These are phyloP conservation scores for Apiospora hydei DNA, from an alignment of 2,329 filamentous ascomycete genomes.

Conservation along the genomic window DNA sequence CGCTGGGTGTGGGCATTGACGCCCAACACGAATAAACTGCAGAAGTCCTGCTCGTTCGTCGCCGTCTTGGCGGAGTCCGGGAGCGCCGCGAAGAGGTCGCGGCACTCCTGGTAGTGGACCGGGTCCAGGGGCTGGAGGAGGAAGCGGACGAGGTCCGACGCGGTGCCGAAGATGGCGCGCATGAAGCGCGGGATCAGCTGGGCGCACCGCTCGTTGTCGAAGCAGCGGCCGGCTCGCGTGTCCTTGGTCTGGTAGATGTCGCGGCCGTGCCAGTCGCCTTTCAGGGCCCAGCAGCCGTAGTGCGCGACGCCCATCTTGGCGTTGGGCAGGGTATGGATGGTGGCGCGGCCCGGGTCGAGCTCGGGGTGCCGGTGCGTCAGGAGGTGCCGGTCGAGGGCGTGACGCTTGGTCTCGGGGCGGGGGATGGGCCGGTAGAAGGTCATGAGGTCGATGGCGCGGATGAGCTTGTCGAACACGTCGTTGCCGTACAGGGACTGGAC, in stretches of 20 bases:
- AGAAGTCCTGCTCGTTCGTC: slow-evolving; percentile 24
- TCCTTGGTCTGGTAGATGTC: not conserved
- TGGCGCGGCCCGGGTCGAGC: not conserved
- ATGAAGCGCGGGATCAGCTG: not conserved
- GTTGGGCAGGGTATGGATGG: not conserved
- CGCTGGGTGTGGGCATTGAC: slow-evolving; percentile 24
- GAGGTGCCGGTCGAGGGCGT: not conserved
- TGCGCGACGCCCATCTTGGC: not conserved
- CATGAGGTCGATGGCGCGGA: not conserved
- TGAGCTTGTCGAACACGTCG: not conserved
- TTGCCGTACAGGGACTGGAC: not conserved
- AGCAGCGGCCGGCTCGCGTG: too few species aligned
- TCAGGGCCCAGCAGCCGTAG: not conserved
- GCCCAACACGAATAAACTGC: slow-evolving; percentile 26
- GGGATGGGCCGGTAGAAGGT: not conserved
- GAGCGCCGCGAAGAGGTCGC: not conserved
- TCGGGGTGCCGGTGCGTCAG: not conserved
- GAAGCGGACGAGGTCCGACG: not conserved
- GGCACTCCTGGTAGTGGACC: not conserved
- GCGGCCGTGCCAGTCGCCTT: not conserved
- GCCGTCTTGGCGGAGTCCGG: not conserved
- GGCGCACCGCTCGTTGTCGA: too few species aligned
- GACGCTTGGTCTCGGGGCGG: not conserved
- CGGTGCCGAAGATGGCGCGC: not conserved
- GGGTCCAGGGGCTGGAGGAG: not conserved